A percentile compares a stretch with the other conserved stretches of the same genome.
Evolutionary conservation across 768 basidiomycete genomes (phyloP).

Genomic region (Tylopilus cervinicoccineus): DNA sequence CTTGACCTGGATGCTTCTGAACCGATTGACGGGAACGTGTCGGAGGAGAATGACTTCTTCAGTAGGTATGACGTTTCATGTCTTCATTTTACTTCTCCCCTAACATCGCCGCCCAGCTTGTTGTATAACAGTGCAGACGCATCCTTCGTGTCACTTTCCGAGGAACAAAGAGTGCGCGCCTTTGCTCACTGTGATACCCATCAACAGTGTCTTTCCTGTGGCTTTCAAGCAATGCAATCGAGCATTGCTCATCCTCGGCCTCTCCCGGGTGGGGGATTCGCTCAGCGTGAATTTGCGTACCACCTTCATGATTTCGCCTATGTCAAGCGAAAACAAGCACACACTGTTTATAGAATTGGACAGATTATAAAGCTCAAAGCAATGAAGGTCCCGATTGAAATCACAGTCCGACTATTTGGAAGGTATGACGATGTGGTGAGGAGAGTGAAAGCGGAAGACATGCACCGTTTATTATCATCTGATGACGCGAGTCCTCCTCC

Average conservation of each 20-base stretch:
- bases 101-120: slow-evolving; percentile 33
- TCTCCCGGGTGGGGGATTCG: slow-evolving; percentile 33
- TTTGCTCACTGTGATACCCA: slow-evolving; percentile 30
- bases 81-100: neutral
- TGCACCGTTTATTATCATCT: slow-evolving; percentile 19
- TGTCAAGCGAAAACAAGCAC: slow-evolving; percentile 33
- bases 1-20: slow-evolving; percentile 43
- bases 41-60: slow-evolving; percentile 48
- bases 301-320: slow-evolving; percentile 65
- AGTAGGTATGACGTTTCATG: slow-evolving; percentile 41
- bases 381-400: slow-evolving; percentile 23
- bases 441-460: slow-evolving; percentile 12
- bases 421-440: slow-evolving; percentile 42
- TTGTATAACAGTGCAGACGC: slow-evolving; percentile 47
- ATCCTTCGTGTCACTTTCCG: slow-evolving; percentile 45
- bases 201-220: slow-evolving; percentile 51
- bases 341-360: slow-evolving; percentile 43
- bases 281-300: slow-evolving; percentile 43
- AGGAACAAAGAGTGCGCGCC: slow-evolving; percentile 26
- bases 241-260: slow-evolving; percentile 21
- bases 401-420: slow-evolving; percentile 40
- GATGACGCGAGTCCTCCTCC: slow-evolving; percentile 39
- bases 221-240: slow-evolving; percentile 28
- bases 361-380: slow-evolving; percentile 46
- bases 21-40: slow-evolving; percentile 38